Conservation (phyloP, 164 flowering plant species). For the Piper longum region DNA sequence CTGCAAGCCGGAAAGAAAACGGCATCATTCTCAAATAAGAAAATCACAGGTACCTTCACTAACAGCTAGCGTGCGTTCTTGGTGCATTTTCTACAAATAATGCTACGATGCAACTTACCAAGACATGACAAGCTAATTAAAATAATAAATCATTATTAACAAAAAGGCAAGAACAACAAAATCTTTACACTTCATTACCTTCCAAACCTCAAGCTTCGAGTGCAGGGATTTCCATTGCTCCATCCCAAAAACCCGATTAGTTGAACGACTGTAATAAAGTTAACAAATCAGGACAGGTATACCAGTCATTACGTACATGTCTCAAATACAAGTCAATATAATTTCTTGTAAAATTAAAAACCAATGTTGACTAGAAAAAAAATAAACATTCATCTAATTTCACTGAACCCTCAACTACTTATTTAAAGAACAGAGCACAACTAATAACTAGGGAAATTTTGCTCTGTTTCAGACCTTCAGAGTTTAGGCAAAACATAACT, state of each 20-base stretch:
- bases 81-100: not conserved
- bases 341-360: not conserved
- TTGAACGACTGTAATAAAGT: constrained; percentile 44
- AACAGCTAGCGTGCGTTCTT: not conserved
- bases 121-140: too few relatives aligned
- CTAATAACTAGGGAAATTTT: too few relatives aligned
- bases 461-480: too few relatives aligned
- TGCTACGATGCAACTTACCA: too few relatives aligned
- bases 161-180: not conserved
- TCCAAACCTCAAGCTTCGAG: constrained; percentile 65
- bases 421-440: too few relatives aligned
- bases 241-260: constrained; percentile 67
- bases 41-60: not conserved
- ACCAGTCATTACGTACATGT: not conserved
- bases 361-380: not conserved
- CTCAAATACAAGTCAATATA: not conserved
- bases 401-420: too few relatives aligned
- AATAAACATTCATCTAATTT: not conserved
- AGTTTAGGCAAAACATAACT: too few relatives aligned
- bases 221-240: constrained; percentile 66
- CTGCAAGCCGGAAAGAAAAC: constrained; percentile 19
- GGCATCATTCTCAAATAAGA: not conserved
- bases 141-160: not conserved
- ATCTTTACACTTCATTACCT: constrained; percentile 29
- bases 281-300: not conserved